These are phyloP conservation scores for Syzygium grande DNA, from an alignment of 345 rosid genomes.

Conservation along the genomic window DNA sequence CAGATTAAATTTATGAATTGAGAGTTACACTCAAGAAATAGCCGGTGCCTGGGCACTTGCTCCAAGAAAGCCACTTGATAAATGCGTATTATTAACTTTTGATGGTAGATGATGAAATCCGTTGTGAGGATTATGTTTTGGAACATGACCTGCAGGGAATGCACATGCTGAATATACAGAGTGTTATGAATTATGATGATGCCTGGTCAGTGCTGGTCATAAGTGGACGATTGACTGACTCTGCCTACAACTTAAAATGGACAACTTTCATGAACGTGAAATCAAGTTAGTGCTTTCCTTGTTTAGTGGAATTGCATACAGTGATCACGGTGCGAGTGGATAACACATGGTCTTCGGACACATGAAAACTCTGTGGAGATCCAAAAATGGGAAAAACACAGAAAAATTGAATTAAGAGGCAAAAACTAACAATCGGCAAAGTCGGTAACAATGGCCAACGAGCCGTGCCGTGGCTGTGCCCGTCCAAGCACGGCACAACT, in stretches of 20 bases:
- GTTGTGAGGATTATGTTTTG: background rate
- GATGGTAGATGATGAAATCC: background rate
- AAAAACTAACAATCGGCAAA: background rate
- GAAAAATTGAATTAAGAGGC: background rate
- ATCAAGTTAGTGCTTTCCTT: background rate
- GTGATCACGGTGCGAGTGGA: background rate
- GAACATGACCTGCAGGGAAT: background rate
- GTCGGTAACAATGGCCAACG: background rate
- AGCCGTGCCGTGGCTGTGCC: background rate
- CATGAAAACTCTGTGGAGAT: background rate
- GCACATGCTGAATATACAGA: background rate
- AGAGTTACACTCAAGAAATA: background rate
- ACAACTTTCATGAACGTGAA: background rate
- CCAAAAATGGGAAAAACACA: background rate
- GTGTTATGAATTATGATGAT: background rate
- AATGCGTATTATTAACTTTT: background rate
- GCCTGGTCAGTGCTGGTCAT: background rate
- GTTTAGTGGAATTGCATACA: background rate
- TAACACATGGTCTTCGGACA: background rate
- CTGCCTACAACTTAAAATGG: background rate
- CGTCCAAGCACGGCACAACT: background rate
- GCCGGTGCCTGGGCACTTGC: background rate
- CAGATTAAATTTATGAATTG: background rate
- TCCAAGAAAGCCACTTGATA: background rate
- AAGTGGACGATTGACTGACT: background rate